Conservation (phyloP, 257 asterid genomes). For the Ocimum tenuiflorum region DNA sequence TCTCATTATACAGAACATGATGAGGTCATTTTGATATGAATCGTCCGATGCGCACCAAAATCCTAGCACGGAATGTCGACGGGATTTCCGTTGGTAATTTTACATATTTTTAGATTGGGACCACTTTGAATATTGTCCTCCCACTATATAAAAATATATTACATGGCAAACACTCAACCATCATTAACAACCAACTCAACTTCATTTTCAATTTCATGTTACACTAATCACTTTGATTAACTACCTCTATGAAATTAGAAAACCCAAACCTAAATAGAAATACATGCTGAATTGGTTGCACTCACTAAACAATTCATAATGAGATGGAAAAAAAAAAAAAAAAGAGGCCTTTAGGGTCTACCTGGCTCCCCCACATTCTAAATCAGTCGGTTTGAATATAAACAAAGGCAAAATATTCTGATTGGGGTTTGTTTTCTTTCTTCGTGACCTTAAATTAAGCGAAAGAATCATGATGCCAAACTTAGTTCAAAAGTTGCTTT, state of each 20-base stretch:
- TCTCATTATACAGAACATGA: no score
- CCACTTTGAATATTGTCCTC: no score
- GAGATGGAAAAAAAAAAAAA: no score
- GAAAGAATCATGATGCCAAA: constrained; percentile 21
- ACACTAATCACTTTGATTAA: not conserved
- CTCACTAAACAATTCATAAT: no score
- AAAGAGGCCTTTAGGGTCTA: not conserved
- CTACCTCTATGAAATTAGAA: constrained; percentile 2
- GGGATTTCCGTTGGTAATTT: no score
- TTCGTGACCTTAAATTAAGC: constrained; percentile 23
- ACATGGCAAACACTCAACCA: not conserved
- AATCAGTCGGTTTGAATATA: constrained; percentile 12
- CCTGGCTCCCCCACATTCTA: not conserved
- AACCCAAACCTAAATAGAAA: no score
- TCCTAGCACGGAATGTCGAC: no score
- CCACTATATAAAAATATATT: no score
- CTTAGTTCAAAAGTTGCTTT: constrained; percentile 30
- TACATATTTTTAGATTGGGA: no score
- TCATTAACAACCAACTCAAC: not conserved
- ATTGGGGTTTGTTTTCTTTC: not conserved
- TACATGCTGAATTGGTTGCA: no score
- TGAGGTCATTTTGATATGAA: no score
- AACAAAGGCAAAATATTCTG: constrained; percentile 17
- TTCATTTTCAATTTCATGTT: not conserved
- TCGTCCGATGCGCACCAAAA: no score